Percentiles rank a stretch among this genome's conserved stretches.
These are phyloP conservation scores for Priceomyces carsonii DNA, from an alignment of 805 yeast species.

Conservation along the genomic window DNA sequence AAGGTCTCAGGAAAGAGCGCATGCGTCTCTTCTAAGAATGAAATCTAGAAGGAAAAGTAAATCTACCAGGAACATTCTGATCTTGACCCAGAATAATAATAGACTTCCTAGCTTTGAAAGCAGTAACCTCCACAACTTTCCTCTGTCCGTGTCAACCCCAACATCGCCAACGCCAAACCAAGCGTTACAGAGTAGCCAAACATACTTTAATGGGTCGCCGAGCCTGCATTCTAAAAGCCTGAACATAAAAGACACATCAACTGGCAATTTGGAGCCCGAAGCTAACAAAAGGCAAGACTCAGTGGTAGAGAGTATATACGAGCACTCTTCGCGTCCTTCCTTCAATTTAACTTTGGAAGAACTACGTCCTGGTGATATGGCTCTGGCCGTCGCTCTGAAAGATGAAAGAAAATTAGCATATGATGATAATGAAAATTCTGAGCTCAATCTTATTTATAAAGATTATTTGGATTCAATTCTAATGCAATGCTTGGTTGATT, in stretches of 20 bases:
- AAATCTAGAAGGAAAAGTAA: conserved; percentile 57
- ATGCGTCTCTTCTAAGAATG: conserved; percentile 64
- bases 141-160: conserved; percentile 23
- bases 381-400: too few relatives aligned
- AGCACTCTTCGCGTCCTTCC: too few relatives aligned
- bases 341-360: too few relatives aligned
- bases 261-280: not conserved
- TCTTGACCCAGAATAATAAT: conserved; percentile 21
- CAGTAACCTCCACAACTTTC: conserved; percentile 2
- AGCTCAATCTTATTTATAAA: conserved; percentile 22
- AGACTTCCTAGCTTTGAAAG: conserved; percentile 24
- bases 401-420: too few relatives aligned
- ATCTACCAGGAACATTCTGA: conserved; percentile 28
- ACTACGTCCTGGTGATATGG: too few relatives aligned
- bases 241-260: too few relatives aligned
- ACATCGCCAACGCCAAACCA: conserved; percentile 16
- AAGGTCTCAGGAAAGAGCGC: conserved; percentile 61
- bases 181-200: not conserved
- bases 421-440: conserved; percentile 2
- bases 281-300: too few relatives aligned
- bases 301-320: too few relatives aligned
- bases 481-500: conserved; percentile 62
- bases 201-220: conserved; percentile 1
- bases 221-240: not conserved
- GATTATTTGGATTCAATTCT: conserved; percentile 53